A percentile compares a stretch with the other conserved stretches of the same genome.
These are phyloP conservation scores for Thymus mandschuricus DNA, from an alignment of 257 asterid genomes.

Conservation along the genomic window DNA sequence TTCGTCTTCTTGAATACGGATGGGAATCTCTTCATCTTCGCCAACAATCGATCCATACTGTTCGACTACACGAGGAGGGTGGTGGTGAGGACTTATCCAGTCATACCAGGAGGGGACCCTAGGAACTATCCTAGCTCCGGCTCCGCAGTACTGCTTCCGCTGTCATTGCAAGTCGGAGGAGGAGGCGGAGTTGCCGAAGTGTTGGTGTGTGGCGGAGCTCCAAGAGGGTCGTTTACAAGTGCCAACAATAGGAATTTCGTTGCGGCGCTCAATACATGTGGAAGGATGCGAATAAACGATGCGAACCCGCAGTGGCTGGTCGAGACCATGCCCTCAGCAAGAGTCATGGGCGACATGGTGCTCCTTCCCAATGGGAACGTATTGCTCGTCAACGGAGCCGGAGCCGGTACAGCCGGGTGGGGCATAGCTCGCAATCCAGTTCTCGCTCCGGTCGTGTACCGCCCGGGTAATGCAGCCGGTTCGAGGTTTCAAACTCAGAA, in stretches of 20 bases:
- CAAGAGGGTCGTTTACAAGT: conserved; percentile 40
- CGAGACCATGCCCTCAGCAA: conserved; percentile 54
- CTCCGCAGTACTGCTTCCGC: conserved; percentile 29
- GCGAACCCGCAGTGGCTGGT: conserved; percentile 49
- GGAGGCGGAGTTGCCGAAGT: conserved; percentile 35
- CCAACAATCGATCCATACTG: conserved; percentile 22
- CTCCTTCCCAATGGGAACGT: conserved; percentile 50
- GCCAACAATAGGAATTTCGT: conserved; percentile 36
- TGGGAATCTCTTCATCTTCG: conserved; percentile 13
- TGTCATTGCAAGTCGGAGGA: neutral
- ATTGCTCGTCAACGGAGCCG: conserved; percentile 57
- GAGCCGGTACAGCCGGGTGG: conserved; percentile 54
- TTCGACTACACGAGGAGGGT: conserved; percentile 5
- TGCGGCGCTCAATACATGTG: conserved; percentile 47
- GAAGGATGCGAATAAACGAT: conserved; percentile 45
- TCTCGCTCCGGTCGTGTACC: conserved; percentile 40
- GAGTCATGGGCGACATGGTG: conserved; percentile 69
- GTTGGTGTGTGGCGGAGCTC: conserved; percentile 60
- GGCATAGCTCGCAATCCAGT: conserved; percentile 45
- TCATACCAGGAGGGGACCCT: conserved; percentile 23
- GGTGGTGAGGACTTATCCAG: conserved; percentile 11
- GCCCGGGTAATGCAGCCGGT: conserved; percentile 20
- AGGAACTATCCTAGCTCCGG: conserved; percentile 19
- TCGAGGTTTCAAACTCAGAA: conserved; percentile 1
- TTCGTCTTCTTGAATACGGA: neutral